Base-by-base conservation (phyloP, 2,329 filamentous ascomycete genomes). In the Trichoderma pleuroti region DNA sequence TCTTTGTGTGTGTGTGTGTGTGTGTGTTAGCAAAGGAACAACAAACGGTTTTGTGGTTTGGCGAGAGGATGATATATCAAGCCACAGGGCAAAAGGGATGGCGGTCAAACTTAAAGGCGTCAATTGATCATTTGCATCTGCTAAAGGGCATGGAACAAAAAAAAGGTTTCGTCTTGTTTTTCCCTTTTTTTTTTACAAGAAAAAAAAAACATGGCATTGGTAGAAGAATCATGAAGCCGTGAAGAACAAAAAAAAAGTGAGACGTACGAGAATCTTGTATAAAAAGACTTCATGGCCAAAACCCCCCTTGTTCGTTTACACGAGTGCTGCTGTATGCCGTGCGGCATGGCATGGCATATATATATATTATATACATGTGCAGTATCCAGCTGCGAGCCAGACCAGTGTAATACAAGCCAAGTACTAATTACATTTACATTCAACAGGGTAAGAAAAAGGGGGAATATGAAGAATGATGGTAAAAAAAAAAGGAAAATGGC, bases 121-220 rank as follows among this genome's bases (percentile, higher is more conserved):
- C 79, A 78, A 80, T 81, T 80, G 78, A 81, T 80, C 78, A 80
- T 81, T 81, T 81, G 77, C 80, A 82, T 81, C 79, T 80, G 77
- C 76, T 78, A 70, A 70, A 74, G 78, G 78, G 77, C 76, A 79
- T 78, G 75, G 79, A 76, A 28, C n/a, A n/a, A 28, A 28, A 28
- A 79, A 76, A 79, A 76, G 77, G 79, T 78, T 81, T 80, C 78
- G 78, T 77, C 78, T 79, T 73, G 79, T 77, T 78, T 78, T 79
- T 75, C 46, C 57, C 30, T 46, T 28, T 34, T 60, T 36, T 60
- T 39, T 12, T n/a, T n/a, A n/a, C n/a, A n/a, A n/a, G n/a, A n/a
- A n/a, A n/a, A n/a, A 62, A 64, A 49, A 30, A 68, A 66, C 54
- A 78, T 49, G 42, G 77, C 68, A 80, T 80, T 80, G 78, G 78